Conservation (phyloP, 306 rosid genomes). For the Betula pendula region DNA sequence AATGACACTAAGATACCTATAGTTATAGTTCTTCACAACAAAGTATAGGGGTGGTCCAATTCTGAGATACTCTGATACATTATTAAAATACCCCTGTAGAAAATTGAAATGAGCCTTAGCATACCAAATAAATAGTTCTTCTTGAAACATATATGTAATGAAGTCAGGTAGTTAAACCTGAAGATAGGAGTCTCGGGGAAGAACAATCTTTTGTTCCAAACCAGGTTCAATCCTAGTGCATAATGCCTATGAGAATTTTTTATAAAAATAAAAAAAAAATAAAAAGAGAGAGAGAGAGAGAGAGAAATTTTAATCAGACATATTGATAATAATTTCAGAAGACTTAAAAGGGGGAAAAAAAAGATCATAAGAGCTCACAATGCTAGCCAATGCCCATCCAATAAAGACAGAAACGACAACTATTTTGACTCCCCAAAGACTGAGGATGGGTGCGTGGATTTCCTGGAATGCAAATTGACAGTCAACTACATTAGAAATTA, state of each 20-base stretch:
- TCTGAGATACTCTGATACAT: slow-evolving; percentile 84
- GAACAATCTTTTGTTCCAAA: slow-evolving; percentile 93
- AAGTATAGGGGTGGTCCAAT: slow-evolving; percentile 95
- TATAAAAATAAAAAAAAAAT: too few relatives aligned
- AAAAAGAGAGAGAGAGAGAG: too few relatives aligned
- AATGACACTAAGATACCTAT: slow-evolving; percentile 57
- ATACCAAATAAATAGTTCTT: slow-evolving; percentile 18
- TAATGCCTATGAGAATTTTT: slow-evolving; percentile 77
- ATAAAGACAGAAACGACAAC: slow-evolving; percentile 67
- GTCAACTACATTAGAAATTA: slow-evolving; percentile 20
- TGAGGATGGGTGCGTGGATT: slow-evolving; percentile 92
- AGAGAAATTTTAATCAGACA: too few relatives aligned
- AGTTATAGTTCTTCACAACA: slow-evolving; percentile 91
- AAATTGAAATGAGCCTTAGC: slow-evolving; percentile 28
- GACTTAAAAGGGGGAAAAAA: neutral
- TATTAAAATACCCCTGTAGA: slow-evolving; percentile 91
- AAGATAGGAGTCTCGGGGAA: slow-evolving; percentile 92
- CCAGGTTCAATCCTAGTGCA: slow-evolving; percentile 95
- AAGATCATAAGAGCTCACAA: slow-evolving; percentile 56
- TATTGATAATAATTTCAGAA: slow-evolving; percentile 18
- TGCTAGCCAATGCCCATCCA: slow-evolving; percentile 86
- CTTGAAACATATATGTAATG: slow-evolving; percentile 6
- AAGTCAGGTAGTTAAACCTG: slow-evolving; percentile 59
- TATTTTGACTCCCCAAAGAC: slow-evolving; percentile 85
- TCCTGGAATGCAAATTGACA: slow-evolving; percentile 58